phyloP scores from a whole-genome alignment of 495 filamentous ascomycete species.

The Lophiotrema nucula region DNA sequence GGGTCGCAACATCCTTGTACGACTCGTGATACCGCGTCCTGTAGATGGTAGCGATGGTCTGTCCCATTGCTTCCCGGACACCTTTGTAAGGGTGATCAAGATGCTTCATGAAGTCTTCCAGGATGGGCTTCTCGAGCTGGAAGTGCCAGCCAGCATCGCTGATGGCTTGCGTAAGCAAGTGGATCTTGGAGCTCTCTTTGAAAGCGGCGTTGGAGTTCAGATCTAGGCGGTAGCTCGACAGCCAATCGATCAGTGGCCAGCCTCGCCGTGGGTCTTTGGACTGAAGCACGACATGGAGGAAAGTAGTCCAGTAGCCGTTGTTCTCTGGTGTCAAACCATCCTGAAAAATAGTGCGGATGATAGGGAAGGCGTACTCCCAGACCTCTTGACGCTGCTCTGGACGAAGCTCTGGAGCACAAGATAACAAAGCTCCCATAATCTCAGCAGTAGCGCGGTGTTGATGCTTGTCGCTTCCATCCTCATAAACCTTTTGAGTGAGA shows the following conservation, averaged over 20 bases:
- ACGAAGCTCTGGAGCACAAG: conserved; percentile 68
- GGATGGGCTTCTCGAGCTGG: conserved; percentile 81
- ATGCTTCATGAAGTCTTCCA: conserved; percentile 84
- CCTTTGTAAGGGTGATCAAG: conserved; percentile 97
- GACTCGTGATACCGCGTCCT: conserved; percentile 91
- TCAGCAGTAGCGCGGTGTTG: conserved; percentile 95
- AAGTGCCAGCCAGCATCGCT: conserved; percentile 94
- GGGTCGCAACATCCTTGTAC: conserved; percentile 68
- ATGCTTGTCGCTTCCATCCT: conserved; percentile 94
- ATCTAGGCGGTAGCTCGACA: conserved; percentile 83
- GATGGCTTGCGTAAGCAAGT: conserved; percentile 84
- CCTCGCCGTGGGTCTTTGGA: conserved; percentile 82
- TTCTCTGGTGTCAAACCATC: conserved; percentile 95
- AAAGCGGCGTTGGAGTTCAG: conserved; percentile 96
- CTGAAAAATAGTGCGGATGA: conserved; percentile 78
- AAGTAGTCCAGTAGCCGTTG: conserved; percentile 87
- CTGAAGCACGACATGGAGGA: conserved; percentile 80
- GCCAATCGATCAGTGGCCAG: conserved; percentile 81
- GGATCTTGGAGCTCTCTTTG: conserved; percentile 97
- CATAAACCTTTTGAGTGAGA: conserved; percentile 69
- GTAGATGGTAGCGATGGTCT: conserved; percentile 81
- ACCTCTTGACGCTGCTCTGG: conserved; percentile 66
- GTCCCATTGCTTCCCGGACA: conserved; percentile 91
- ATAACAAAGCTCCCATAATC: conserved; percentile 82
- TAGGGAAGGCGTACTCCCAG: conserved; percentile 88